A percentile compares a stretch with the other conserved stretches of the same genome.
Conservation (phyloP, 345 rosid species). For the Hypericum androsaemum region DNA sequence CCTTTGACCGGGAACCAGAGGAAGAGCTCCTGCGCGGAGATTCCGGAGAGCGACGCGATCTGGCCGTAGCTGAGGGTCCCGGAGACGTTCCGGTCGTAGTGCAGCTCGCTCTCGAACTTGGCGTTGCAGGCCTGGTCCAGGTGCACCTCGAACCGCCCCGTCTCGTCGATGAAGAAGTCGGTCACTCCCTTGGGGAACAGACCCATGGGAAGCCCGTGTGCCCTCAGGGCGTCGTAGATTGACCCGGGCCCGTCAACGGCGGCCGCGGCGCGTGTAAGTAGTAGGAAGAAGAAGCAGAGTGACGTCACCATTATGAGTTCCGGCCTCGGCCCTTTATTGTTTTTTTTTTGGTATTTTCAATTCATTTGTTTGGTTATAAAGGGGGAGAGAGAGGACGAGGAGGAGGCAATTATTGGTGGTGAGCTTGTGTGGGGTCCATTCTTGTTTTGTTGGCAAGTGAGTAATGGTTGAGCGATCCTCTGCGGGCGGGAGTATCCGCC, state of each 20-base stretch:
- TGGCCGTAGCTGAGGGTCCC: constrained; percentile 51
- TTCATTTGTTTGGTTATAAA: too few species aligned
- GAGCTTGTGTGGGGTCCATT: too few species aligned
- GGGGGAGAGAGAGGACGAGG: constrained; percentile 19
- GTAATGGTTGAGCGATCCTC: too few species aligned
- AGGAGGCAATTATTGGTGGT: too few species aligned
- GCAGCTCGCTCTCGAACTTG: constrained; percentile 74
- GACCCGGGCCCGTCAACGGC: constrained; percentile 20
- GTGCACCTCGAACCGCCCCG: constrained; percentile 61
- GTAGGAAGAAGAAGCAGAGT: constrained; percentile 18
- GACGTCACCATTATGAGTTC: constrained; percentile 14
- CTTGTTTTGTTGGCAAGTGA: too few species aligned
- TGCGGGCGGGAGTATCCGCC: too few species aligned
- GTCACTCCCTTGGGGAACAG: constrained; percentile 75
- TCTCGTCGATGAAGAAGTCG: constrained; percentile 34
- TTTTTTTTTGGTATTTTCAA: too few species aligned
- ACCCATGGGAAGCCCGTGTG: constrained; percentile 67
- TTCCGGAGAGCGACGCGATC: constrained; percentile 57
- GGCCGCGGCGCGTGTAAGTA: constrained; percentile 10
- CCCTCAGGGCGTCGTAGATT: constrained; percentile 48
- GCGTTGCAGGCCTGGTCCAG: constrained; percentile 84
- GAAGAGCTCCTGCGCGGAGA: constrained; percentile 74
- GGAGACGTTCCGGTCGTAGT: constrained; percentile 61
- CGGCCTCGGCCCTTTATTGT: too few species aligned
- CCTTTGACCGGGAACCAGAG: constrained; percentile 84